Evolutionary conservation across 306 rosid genomes (phyloP), one percentile per base, ranked within the genome.

Genomic region (Citrullus colocynthis): DNA sequence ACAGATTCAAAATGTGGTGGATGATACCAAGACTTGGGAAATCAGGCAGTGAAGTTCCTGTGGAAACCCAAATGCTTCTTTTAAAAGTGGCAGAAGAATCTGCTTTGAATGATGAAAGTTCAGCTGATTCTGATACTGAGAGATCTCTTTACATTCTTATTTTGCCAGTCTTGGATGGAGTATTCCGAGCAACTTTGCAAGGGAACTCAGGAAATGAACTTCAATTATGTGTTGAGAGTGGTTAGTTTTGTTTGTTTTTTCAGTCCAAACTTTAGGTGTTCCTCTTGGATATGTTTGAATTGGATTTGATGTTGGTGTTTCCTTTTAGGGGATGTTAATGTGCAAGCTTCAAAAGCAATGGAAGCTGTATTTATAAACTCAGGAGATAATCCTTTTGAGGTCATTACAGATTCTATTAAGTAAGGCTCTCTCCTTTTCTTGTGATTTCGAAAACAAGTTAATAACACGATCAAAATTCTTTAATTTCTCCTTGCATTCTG

Each of bases 1-100:
- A 88, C 52, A 93, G 92, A 89, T n/a, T 74, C 20, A 90, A 90
- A 78, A 67, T 88, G 9, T 89, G 96, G 92, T 89, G 97, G 96
- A 89, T 93, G 97, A 90, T 85, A 39, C 97, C 91, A 6, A 73
- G 87, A 39, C 30, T 88, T 2, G 93, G 96, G 39, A 78, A 74
- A 56, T 81, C 83, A 0, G 94, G 84, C 0, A 78, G 92, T 24
- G 96, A 90, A 67, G 78, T 93, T 83, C 93, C 94, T 6, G 42
- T 85, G 28, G 96, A 92, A 80, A 89, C 97, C 75, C 97, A 90
- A 79, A 82, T 90, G 83, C 82, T 92, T n/a, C 84, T 92, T 5
- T 30, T 92, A 52, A 91, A 90, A 89, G 86, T 90, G 74, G 88
- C 56, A 71, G 77, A 84, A 72, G 84, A 79, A 62, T 82, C 76